Evolutionary conservation across 768 basidiomycete genomes (phyloP).

Genomic region (Boletales sp.): DNA sequence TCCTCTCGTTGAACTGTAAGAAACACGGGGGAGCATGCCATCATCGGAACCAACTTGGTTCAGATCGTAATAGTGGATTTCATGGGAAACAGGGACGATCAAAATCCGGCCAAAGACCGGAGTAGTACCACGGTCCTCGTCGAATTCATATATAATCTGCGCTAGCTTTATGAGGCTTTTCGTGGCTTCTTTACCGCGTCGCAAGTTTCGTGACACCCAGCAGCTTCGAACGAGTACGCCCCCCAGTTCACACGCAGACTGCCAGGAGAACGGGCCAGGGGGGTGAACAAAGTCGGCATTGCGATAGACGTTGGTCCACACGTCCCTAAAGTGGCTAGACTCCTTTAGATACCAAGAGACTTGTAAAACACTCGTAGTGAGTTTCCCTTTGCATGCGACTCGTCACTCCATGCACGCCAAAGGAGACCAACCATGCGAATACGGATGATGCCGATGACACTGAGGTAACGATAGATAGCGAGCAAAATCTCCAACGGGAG

Average conservation of each 20-base stretch:
- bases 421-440: too few species aligned
- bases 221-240: slow-evolving; percentile 5
- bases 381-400: neutral
- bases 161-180: too few species aligned
- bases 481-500: too few species aligned
- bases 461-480: too few species aligned
- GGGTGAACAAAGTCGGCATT: slow-evolving; percentile 8
- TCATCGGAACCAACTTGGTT: neutral
- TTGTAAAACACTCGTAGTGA: neutral
- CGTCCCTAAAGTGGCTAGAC: slow-evolving; percentile 3
- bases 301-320: slow-evolving; percentile 18
- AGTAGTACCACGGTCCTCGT: too few species aligned
- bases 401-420: too few species aligned
- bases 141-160: slow-evolving; percentile 9
- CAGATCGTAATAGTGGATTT: too few species aligned
- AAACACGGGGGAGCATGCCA: neutral
- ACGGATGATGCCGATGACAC: too few species aligned
- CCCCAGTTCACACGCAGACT: slow-evolving; percentile 16
- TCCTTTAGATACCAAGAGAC: neutral
- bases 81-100: too few species aligned
- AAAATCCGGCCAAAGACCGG: too few species aligned
- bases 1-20: slow-evolving; percentile 3
- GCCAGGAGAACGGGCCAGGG: slow-evolving; percentile 16
- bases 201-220: slow-evolving; percentile 6
- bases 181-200: neutral